Conservation (phyloP, 2,329 filamentous ascomycete species). For the Penicillium sp. region DNA sequence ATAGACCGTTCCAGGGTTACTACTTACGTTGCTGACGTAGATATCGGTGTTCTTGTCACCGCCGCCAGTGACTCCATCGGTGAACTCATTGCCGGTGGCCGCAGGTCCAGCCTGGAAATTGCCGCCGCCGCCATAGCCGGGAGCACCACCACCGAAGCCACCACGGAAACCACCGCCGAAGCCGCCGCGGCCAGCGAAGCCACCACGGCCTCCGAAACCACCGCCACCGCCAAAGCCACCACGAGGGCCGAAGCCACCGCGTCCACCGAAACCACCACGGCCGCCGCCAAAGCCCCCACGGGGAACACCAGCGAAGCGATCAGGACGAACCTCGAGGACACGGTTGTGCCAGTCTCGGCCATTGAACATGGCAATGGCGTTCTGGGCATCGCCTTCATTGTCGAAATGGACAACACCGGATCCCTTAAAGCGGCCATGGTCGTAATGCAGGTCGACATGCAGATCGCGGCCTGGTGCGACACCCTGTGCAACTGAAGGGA, state of each 20-base stretch:
- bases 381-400: constrained; percentile 89
- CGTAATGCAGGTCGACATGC: constrained; percentile 91
- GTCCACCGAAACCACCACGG: constrained; percentile 63
- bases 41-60: constrained; percentile 83
- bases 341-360: constrained; percentile 99
- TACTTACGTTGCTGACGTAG: constrained; percentile 93
- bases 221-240: constrained; percentile 64
- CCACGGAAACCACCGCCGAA: constrained; percentile 54
- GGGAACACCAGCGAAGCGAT: constrained; percentile 75
- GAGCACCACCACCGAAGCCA: constrained; percentile 52
- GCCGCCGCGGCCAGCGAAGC: constrained; percentile 55
- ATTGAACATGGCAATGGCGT: constrained; percentile 96
- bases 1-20: background rate
- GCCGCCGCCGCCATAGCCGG: constrained; percentile 56
- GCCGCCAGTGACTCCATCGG: constrained; percentile 85
- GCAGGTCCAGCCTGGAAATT: constrained; percentile 47
- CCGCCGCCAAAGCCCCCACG: constrained; percentile 50
- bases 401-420: constrained; percentile 98
- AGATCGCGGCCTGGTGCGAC: constrained; percentile 82
- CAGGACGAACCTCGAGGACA: constrained; percentile 89
- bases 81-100: constrained; percentile 80
- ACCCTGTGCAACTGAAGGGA: constrained; percentile 59
- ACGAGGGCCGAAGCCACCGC: constrained; percentile 52
- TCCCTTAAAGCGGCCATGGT: constrained; percentile 90
- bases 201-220: constrained; percentile 58